Evolutionary conservation across 768 basidiomycete genomes (phyloP), one percentile per base, ranked within the genome.

Genomic region (Russula earlei): DNA sequence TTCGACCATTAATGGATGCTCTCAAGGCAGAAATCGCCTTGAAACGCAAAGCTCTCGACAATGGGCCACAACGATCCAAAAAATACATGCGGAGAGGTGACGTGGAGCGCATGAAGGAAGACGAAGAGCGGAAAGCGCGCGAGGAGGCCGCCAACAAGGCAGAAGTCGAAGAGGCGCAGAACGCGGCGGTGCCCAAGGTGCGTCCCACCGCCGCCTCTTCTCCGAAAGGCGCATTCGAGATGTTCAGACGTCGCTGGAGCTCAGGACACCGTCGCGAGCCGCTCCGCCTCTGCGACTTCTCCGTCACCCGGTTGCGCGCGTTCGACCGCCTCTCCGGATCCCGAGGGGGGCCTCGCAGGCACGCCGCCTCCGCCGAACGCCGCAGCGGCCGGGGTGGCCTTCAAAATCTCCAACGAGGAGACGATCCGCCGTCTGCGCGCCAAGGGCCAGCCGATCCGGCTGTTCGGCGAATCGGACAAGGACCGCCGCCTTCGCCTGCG

Each of bases 401-500:
- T 94, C 74, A 93, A 93, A 66, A 86, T 98, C 52, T 90, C 94
- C 2, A 91, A 93, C 54, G 87, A 93, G 58, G 96, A 99, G 65
- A 90, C 88, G 12, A 76, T 93, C 54, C 85, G 91, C 9, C 81
- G 96, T 20, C 80, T 99, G 14, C 84, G 96, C 44, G 75, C 80
- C 24, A 95, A 96, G 67, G 91, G 89, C 22, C 94, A 98, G 67
- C 96, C 96, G 4, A 88, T 98, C 59, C 82, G 92, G 27, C 74
- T 99, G 9, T 99, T 99, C 66, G 96, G 85, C 31, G 96, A 99
- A 68, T 83, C 85, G 0, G 96, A 99, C 73, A 91, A 93, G 72
- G 96, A 97, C 25, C 79, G 96, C 10, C 76, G 93, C 31, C 71
- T 97, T 14, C 83, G 96, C 14, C 72, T 99, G 14, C 82, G 96